A percentile compares a stretch with the other conserved stretches of the same genome.
Evolutionary conservation across 2,329 filamentous ascomycete species (phyloP).

Genomic region (Aspergillus fischeri): DNA sequence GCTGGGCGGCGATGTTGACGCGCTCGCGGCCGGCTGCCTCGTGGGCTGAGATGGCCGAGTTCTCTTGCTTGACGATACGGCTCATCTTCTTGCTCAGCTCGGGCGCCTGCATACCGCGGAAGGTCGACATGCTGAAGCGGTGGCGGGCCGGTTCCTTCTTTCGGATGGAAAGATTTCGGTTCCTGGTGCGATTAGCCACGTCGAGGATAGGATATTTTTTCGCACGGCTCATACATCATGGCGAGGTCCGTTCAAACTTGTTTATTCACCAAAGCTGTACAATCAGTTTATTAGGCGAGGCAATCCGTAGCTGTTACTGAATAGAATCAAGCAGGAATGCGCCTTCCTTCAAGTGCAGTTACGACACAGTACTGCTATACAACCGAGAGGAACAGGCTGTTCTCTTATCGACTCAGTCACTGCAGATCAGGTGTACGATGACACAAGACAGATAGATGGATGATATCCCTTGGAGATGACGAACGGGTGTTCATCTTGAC

Average conservation of each 20-base stretch:
- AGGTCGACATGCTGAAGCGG: constrained; percentile 79
- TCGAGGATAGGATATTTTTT: not conserved
- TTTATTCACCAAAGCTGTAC: not conserved
- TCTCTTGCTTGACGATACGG: constrained; percentile 91
- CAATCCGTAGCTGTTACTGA: not conserved
- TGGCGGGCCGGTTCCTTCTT: constrained; percentile 43
- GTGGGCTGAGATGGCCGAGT: constrained; percentile 79
- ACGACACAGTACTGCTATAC: not conserved
- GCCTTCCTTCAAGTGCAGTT: constrained; percentile 10
- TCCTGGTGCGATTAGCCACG: constrained; percentile 27
- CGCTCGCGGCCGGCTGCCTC: constrained; percentile 83
- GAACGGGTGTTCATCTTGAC: not conserved
- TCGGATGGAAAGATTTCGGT: constrained; percentile 40
- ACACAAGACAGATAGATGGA: not conserved
- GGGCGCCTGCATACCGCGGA: constrained; percentile 79
- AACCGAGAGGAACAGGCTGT: not conserved
- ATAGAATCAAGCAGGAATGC: constrained; percentile 2
- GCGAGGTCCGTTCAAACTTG: not conserved
- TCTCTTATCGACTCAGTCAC: not conserved
- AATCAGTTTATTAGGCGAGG: not conserved
- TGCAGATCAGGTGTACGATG: not conserved
- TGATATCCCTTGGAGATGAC: not conserved
- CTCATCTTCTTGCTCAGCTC: constrained; percentile 86
- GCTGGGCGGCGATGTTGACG: constrained; percentile 76
- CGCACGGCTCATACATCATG: not conserved